Evolutionary conservation across 768 basidiomycete genomes (phyloP), one percentile per base, ranked within the genome.

Genomic region (Auricularia sp.): DNA sequence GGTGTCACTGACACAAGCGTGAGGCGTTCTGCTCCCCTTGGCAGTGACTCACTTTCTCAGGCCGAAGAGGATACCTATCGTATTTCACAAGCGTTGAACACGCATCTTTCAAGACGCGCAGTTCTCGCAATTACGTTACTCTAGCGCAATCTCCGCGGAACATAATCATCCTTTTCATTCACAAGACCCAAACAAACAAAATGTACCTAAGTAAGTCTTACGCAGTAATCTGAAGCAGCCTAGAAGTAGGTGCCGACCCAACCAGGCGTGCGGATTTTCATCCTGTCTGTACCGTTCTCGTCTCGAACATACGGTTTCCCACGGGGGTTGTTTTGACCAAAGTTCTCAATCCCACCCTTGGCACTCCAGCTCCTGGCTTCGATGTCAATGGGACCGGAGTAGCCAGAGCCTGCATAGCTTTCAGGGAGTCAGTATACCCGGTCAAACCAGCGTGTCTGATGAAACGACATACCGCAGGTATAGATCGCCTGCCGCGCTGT

Each of bases 401-500:
- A 83, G 58, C 78, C 75, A 12, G 84, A 76, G 36, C 83, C 73
- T 64, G 75, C 74, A 71, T 86, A 86, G 3, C 77, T 83, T 60
- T 16, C 47, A 14, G 56, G 29, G 34, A 59, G 29, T 29, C 29
- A 29, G 29, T 29, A 29, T 29, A 29, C 29, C 29, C 29, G 29
- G 29, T 29, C 29, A 29, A 29, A 29, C 29, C 29, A 29, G 29
- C 0, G 29, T 29, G 29, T 2, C 29, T 29, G 29, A 29, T 10
- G 7, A 59, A 59, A 29, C 29, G 10, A 36, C 29, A 14, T 29
- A 59, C 56, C 56, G 21, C 14, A 87, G 72, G 72, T 84, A 82
- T 71, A 85, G 70, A 62, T 85, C 82, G 5, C 78, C 84, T 65
- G 80, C 81, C 67, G 81, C 75, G 4, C 82, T 81, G 60, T 76